These are phyloP conservation scores for Fusarium foetens DNA, from an alignment of 2,329 filamentous ascomycete species.

Conservation along the genomic window DNA sequence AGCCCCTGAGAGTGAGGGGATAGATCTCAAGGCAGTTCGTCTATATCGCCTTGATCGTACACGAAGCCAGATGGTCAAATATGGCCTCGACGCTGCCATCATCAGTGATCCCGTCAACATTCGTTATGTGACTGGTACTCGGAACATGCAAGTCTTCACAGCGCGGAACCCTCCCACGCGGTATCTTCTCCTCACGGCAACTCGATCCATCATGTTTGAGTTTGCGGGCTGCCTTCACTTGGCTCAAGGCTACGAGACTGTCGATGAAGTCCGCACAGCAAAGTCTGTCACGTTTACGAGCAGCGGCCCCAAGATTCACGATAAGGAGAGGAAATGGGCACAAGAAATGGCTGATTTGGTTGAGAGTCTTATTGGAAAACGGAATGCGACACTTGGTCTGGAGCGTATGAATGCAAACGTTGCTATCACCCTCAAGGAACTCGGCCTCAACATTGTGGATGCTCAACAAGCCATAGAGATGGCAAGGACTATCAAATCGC, in stretches of 20 bases:
- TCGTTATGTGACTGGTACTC: background rate
- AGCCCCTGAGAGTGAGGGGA: conserved; percentile 10
- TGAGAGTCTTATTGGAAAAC: background rate
- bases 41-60: background rate
- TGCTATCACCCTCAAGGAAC: background rate
- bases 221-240: background rate
- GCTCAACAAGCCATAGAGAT: conserved; percentile 3
- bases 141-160: background rate
- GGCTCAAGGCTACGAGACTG: background rate
- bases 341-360: background rate
- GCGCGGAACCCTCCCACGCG: background rate
- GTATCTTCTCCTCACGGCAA: background rate
- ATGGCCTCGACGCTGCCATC: background rate
- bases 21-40: conserved; percentile 1
- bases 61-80: background rate
- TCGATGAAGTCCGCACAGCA: background rate
- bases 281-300: background rate
- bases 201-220: background rate
- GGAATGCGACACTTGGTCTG: background rate
- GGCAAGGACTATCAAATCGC: background rate
- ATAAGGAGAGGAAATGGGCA: background rate
- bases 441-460: background rate
- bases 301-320: background rate
- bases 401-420: conserved; percentile 6
- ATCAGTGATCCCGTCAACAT: background rate